Base-by-base conservation (phyloP, 2,329 filamentous ascomycete species). In the Pseudonectria foliicola region DNA sequence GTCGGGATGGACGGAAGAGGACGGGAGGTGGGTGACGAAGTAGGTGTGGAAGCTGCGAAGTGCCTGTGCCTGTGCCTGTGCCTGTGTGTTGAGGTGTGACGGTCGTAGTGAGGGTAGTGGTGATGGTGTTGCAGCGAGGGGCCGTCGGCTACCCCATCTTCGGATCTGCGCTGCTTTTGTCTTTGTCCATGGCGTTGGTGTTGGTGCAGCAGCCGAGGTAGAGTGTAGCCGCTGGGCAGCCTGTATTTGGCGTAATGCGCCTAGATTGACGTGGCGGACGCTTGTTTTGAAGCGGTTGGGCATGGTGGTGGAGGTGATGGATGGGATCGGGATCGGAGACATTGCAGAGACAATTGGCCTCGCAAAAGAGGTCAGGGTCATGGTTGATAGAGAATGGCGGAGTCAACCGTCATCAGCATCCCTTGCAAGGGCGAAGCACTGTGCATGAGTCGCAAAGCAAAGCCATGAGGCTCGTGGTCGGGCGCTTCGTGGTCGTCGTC, bases 11-110 rank as follows among this genome's bases (percentile, higher is more conserved):
- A 95, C 73, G 4, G 89, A 95, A 11, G 88, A 93, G 13, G 88
- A 94, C 4, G 92, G 90, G 2, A 98, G 75, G 59, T 95, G 87
- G 7, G 92, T 95, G 40, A 96, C 86, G 61, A 98, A 98, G 68
- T 98, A 96, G 51, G 93, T 88, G 66, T 95, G 88, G 61, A 96
- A 96, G 43, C 62, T 60, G 31, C 75, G 73, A 34, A 62, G 66
- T 13, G 40, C 27, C 7, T 42, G 23, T 27, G 37, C n/a, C n/a
- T n/a, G n/a, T n/a, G n/a, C n/a, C 34, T 63, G 66, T 13, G 40
- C 27, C 7, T 42, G 23, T 27, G 37, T 33, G 29, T 45, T 38
- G 32, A 28, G 27, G 33, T 15, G 29, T 27, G 33, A 37, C 16
- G 42, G 31, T 29, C n/a, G n/a, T n/a, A n/a, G n/a, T n/a, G 37